These are phyloP conservation scores for Leccinum subrobustum DNA, from an alignment of 1,284 basidiomycete species.

Conservation along the genomic window DNA sequence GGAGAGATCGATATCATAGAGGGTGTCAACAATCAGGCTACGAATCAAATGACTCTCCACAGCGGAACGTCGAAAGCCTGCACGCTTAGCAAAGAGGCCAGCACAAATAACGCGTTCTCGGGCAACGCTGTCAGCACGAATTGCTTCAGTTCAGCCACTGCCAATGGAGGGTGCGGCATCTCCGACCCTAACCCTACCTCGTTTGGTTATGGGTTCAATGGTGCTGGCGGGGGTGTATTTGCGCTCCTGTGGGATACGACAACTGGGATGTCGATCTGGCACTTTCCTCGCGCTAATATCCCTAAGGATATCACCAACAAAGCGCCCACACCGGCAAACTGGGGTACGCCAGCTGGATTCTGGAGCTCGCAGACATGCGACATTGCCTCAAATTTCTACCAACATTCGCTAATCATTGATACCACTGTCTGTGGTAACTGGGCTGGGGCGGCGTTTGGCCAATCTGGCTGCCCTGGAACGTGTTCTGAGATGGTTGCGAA, in stretches of 20 bases:
- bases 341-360: slow-evolving; percentile 68
- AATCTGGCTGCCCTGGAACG: slow-evolving; percentile 65
- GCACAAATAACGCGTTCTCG: slow-evolving; percentile 18
- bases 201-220: slow-evolving; percentile 75
- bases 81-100: slow-evolving; percentile 13
- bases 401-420: slow-evolving; percentile 71
- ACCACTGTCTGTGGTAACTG: slow-evolving; percentile 62
- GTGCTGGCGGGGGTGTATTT: slow-evolving; percentile 67
- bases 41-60: slow-evolving; percentile 75
- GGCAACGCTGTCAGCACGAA: slow-evolving; percentile 36
- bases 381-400: slow-evolving; percentile 62
- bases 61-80: slow-evolving; percentile 37
- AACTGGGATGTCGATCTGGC: slow-evolving; percentile 75
- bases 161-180: slow-evolving; percentile 55
- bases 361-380: slow-evolving; percentile 66
- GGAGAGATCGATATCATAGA: slow-evolving; percentile 76
- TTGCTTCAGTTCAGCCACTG: slow-evolving; percentile 41
- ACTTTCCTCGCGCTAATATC: slow-evolving; percentile 64
- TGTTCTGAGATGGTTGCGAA: slow-evolving; percentile 66
- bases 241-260: slow-evolving; percentile 65
- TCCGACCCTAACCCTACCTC: slow-evolving; percentile 38
- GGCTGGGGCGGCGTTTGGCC: slow-evolving; percentile 52
- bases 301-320: slow-evolving; percentile 65
- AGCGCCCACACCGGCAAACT: slow-evolving; percentile 59
- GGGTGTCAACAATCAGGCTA: slow-evolving; percentile 56